These are phyloP conservation scores for Umbelopsis sp. DNA, from an alignment of 192 early-diverging fungal genomes.

Conservation along the genomic window DNA sequence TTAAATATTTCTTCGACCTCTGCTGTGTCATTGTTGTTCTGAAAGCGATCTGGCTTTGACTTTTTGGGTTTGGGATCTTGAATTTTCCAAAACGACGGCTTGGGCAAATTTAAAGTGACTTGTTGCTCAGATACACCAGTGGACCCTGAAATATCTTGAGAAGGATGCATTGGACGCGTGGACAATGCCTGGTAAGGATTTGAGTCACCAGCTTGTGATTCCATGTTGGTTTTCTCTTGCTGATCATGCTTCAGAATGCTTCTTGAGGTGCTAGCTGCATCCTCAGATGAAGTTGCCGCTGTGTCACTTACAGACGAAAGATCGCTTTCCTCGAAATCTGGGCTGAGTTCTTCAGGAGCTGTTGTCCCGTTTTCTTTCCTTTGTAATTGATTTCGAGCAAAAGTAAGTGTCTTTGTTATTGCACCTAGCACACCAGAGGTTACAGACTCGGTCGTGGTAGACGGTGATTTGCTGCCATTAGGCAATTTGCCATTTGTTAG, in stretches of 20 bases:
- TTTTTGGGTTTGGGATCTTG: neutral
- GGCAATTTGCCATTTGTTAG: neutral
- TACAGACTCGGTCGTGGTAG: neutral
- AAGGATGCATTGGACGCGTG: constrained; percentile 21
- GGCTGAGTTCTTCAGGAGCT: neutral
- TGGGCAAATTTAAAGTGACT: constrained; percentile 35
- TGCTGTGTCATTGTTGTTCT: constrained; percentile 25
- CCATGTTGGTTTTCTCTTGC: neutral
- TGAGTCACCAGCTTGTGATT: constrained; percentile 7
- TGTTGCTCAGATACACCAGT: neutral
- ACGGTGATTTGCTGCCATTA: neutral
- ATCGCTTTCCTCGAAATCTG: constrained; percentile 11
- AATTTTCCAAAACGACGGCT: constrained; percentile 41
- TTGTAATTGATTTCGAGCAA: constrained; percentile 6
- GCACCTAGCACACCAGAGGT: neutral
- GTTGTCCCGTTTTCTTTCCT: neutral
- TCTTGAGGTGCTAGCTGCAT: neutral
- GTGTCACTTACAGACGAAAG: neutral
- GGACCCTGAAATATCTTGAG: neutral
- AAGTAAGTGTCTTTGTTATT: neutral
- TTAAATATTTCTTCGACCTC: constrained; percentile 45
- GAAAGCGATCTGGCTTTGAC: constrained; percentile 8
- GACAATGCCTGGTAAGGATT: constrained; percentile 30
- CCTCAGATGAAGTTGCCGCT: constrained; percentile 3
- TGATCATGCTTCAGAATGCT: constrained; percentile 1